Evolutionary conservation across 495 filamentous ascomycete species (phyloP).

Genomic region (Cryomyces antarcticus): DNA sequence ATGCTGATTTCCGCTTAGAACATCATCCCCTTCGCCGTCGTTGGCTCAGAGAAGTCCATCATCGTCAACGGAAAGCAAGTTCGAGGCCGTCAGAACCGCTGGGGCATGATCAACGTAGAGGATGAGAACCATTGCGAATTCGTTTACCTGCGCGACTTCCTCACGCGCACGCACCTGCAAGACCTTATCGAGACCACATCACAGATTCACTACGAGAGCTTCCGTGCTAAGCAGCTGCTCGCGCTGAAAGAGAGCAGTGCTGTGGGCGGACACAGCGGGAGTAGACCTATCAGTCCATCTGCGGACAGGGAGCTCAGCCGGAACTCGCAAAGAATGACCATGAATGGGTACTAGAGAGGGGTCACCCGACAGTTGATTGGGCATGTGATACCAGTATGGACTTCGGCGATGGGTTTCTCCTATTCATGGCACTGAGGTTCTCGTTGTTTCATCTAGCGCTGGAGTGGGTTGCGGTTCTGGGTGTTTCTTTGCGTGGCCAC

Average conservation of each 20-base stretch:
- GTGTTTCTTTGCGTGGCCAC: too few relatives aligned
- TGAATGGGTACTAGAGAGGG: conserved; percentile 73
- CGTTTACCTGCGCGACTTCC: conserved; percentile 91
- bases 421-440: too few relatives aligned
- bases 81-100: conserved; percentile 93
- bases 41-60: conserved; percentile 93
- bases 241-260: conserved; percentile 95
- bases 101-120: conserved; percentile 99
- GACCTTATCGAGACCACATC: conserved; percentile 99
- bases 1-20: conserved; percentile 27
- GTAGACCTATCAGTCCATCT: conserved; percentile 82
- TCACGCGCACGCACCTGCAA: conserved; percentile 88
- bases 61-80: conserved; percentile 96
- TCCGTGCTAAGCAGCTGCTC: conserved; percentile 96
- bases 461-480: too few relatives aligned
- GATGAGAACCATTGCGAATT: conserved; percentile 99
- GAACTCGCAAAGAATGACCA: conserved; percentile 85
- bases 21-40: conserved; percentile 94
- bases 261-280: conserved; percentile 52
- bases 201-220: conserved; percentile 99
- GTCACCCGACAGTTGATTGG: too few relatives aligned
- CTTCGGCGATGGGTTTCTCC: too few relatives aligned
- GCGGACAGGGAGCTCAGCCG: conserved; percentile 92
- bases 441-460: too few relatives aligned
- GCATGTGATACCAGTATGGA: too few relatives aligned